phyloP scores from a whole-genome alignment of 805 yeast genomes.

The Candida sanyiensis region DNA sequence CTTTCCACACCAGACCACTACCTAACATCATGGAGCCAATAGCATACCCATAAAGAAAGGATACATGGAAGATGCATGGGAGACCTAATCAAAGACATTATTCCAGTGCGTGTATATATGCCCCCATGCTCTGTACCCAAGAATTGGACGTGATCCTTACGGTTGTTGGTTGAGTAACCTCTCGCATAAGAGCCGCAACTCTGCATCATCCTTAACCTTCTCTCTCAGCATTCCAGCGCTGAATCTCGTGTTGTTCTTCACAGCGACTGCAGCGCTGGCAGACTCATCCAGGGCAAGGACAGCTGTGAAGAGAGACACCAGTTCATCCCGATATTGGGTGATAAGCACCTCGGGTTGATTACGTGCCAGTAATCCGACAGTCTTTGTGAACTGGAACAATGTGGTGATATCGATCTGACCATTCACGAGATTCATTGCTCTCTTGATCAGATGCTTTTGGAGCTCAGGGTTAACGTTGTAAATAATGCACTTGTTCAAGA shows the following conservation, averaged over 20 bases:
- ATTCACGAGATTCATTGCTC: constrained; percentile 14
- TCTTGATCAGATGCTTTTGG: constrained; percentile 3
- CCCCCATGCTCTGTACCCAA: too few relatives aligned
- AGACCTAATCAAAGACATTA: too few relatives aligned
- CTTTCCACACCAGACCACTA: neutral
- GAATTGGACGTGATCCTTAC: too few relatives aligned
- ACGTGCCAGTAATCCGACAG: constrained; percentile 22
- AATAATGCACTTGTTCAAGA: constrained; percentile 20
- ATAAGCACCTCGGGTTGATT: constrained; percentile 14
- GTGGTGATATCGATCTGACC: constrained; percentile 14
- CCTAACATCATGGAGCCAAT: neutral
- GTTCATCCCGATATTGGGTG: constrained; percentile 6
- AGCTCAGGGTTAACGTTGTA: constrained; percentile 13
- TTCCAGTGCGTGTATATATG: too few relatives aligned
- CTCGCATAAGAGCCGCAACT: constrained; percentile 2
- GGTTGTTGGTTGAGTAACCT: constrained; percentile 15
- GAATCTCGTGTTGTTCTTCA: constrained; percentile 21
- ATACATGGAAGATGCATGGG: too few relatives aligned
- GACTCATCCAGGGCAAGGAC: neutral
- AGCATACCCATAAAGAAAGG: neutral
- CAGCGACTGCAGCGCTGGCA: constrained; percentile 14
- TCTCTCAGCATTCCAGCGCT: constrained; percentile 16
- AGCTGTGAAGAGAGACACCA: constrained; percentile 13
- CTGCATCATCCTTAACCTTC: constrained; percentile 2
- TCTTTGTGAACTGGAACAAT: constrained; percentile 25